Evolutionary conservation across 345 rosid genomes (phyloP), one percentile per base, ranked within the genome.

Genomic region (Salix purpurea): DNA sequence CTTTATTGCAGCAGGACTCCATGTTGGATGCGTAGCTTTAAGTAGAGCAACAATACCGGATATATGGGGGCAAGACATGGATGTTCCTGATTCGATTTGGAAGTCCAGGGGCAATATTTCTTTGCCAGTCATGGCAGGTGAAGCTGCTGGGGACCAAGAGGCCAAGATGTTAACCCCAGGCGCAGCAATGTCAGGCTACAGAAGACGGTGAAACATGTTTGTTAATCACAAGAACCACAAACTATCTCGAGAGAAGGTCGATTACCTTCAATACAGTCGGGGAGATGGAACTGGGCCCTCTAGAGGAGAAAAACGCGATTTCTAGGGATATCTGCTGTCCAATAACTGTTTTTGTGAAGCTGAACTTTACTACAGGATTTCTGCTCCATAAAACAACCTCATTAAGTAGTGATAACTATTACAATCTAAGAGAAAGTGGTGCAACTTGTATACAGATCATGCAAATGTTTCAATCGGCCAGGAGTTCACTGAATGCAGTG

Each of bases 151-250:
- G 3, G 90, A 83, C 89, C 88, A 89, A 12, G 92, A 80, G 28
- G 90, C 92, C 56, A 87, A 68, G 78, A 89, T 81, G 56, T 84
- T 84, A 67, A 87, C 92, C 64, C 92, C 92, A 4, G 92, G 92
- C 74, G 90, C 92, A 66, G 85, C 88, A 80, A 89, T 77, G 79
- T 89, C 92, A 26, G 92, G 90, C 90, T 87, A 87, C 75, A 68
- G 24, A 80, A 67, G 2, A 64, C 32, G 52, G 15, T 39, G 2
- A 36, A 72, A 66, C 62, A 61, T 61, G 68, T 71, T 37, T 61
- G 68, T 71, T 44, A 15, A 44, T 34, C 18, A 1, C 32, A 54
- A 14, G n/a, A 36, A 39, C 73, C 7, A 7, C 16, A 40, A 61
- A 76, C 11, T 7, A 4, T 62, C 18, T 30, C 60, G 62, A 56